Evolutionary conservation across 306 rosid genomes (phyloP).

Genomic region (Lotus japonicus): DNA sequence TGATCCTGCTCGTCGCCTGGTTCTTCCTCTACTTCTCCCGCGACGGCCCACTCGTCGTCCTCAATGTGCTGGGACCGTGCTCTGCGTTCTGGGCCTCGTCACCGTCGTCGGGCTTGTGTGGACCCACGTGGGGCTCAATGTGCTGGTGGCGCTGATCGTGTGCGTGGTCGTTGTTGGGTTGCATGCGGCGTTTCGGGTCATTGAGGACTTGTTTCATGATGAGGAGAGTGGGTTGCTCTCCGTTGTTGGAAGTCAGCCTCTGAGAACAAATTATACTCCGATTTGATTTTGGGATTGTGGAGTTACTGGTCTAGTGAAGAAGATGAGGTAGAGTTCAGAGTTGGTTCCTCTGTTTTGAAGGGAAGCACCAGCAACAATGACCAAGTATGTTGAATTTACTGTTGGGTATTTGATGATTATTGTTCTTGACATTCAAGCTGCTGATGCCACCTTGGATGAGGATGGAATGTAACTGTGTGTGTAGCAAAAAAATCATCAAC

Average conservation of each 20-base stretch:
- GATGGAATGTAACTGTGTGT: slow-evolving; percentile 1
- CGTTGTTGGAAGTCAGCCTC: slow-evolving; percentile 27
- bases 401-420: not conserved
- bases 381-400: not conserved
- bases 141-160: slow-evolving; percentile 20
- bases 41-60: slow-evolving; percentile 9
- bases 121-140: slow-evolving; percentile 31
- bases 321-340: not conserved
- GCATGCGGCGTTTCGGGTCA: slow-evolving; percentile 34
- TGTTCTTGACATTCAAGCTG: not conserved
- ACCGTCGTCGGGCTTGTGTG: slow-evolving; percentile 27
- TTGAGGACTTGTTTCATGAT: slow-evolving; percentile 27
- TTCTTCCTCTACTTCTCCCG: slow-evolving; percentile 39
- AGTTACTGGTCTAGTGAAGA: no score
- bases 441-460: not conserved
- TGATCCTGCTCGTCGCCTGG: slow-evolving; percentile 32
- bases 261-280: slow-evolving; percentile 4
- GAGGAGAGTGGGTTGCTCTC: slow-evolving; percentile 32
- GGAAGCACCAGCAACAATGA: not conserved
- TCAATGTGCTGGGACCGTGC: slow-evolving; percentile 14
- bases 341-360: not conserved
- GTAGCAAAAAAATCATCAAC: not conserved
- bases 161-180: slow-evolving; percentile 22
- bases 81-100: slow-evolving; percentile 19
- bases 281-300: slow-evolving; percentile 20